Conservation (phyloP, 768 basidiomycete species). For the Inosperma sp. region DNA sequence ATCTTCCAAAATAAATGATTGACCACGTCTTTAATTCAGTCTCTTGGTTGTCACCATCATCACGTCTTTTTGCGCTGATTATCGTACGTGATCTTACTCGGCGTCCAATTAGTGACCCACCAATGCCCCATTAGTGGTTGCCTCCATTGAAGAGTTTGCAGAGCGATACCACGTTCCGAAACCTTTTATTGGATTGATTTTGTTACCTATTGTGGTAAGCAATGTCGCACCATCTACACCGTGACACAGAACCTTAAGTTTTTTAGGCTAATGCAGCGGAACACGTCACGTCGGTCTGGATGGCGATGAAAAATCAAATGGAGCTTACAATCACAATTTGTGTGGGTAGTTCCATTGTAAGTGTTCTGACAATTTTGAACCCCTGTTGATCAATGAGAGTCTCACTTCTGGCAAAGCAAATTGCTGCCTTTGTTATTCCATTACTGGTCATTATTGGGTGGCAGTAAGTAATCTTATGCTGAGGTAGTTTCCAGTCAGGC, state of each 20-base stretch:
- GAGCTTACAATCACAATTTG: conserved; percentile 72
- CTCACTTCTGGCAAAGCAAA: conserved; percentile 53
- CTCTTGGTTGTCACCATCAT: conserved; percentile 71
- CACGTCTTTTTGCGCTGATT: conserved; percentile 89
- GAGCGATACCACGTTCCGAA: conserved; percentile 76
- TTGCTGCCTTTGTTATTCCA: conserved; percentile 82
- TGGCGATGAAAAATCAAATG: conserved; percentile 72
- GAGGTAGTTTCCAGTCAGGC: conserved; percentile 2
- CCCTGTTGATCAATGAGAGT: too few species aligned
- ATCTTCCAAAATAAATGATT: neutral
- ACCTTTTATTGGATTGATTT: conserved; percentile 79
- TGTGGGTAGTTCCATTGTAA: conserved; percentile 75
- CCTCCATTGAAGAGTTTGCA: conserved; percentile 89
- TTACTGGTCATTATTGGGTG: conserved; percentile 86
- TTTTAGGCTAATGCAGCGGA: conserved; percentile 75
- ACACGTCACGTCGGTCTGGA: conserved; percentile 82
- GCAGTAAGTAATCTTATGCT: conserved; percentile 48
- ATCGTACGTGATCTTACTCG: conserved; percentile 52
- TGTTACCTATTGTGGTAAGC: conserved; percentile 80
- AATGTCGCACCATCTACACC: neutral
- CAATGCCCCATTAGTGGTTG: conserved; percentile 64
- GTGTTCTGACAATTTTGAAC: too few species aligned
- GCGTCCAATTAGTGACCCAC: too few species aligned
- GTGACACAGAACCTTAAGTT: neutral
- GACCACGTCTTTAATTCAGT: conserved; percentile 29